A percentile compares a stretch with the other conserved stretches of the same genome.
phyloP scores from a whole-genome alignment of 1,139 yeast species.

The Tardiomyces blankii region DNA sequence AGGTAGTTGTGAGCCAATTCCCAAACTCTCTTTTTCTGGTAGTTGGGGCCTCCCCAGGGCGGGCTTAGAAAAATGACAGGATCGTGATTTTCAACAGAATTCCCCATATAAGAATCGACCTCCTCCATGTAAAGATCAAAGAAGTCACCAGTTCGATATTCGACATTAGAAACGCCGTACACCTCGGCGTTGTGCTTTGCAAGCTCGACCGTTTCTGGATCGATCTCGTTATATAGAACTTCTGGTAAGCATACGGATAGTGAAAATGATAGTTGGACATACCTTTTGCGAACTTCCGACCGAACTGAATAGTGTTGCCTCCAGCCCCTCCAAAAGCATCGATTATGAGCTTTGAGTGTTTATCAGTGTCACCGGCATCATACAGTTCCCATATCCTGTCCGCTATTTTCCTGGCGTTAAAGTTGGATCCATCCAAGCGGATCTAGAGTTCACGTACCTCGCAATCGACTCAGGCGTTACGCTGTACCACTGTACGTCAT shows the following conservation, averaged over 20 bases:
- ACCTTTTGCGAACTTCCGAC: slow-evolving; percentile 34
- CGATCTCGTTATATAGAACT: slow-evolving; percentile 61
- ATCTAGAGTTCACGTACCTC: neutral
- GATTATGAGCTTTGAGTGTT: slow-evolving; percentile 33
- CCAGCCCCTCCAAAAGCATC: slow-evolving; percentile 96
- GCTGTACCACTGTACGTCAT: slow-evolving; percentile 76
- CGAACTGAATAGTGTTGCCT: slow-evolving; percentile 83
- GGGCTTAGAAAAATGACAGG: slow-evolving; percentile 1
- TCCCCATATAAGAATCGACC: no score
- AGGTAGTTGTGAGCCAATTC: neutral
- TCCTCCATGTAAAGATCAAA: slow-evolving; percentile 7
- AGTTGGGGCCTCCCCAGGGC: slow-evolving; percentile 2
- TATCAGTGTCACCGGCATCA: slow-evolving; percentile 44
- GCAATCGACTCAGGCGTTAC: slow-evolving; percentile 67
- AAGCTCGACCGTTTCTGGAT: slow-evolving; percentile 49
- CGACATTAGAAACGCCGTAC: slow-evolving; percentile 50
- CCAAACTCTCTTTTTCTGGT: neutral
- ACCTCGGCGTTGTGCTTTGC: slow-evolving; percentile 63
- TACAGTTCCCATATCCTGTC: slow-evolving; percentile 7
- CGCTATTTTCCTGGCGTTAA: neutral
- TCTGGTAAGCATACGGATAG: neutral
- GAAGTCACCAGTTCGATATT: slow-evolving; percentile 49
- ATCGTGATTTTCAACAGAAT: no score
- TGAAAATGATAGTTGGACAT: neutral
- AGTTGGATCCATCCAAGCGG: neutral